Conservation (phyloP, 83 land plant species). For the Isoetes engelmannii region DNA sequence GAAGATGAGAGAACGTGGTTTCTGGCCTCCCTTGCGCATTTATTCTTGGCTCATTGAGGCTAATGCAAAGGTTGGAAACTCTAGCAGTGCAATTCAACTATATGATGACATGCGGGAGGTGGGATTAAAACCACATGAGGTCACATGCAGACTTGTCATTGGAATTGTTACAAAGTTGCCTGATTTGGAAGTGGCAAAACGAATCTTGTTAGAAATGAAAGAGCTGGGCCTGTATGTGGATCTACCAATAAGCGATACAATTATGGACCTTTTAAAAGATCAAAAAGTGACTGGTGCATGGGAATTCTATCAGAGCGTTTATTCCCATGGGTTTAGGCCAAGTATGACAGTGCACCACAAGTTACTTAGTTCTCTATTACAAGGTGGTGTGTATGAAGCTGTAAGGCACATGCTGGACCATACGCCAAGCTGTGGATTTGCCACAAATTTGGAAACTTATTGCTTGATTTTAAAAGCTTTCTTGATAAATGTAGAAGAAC, state of each 20-base stretch:
- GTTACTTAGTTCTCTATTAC: conserved; percentile 66
- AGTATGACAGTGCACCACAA: conserved; percentile 61
- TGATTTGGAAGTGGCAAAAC: conserved; percentile 66
- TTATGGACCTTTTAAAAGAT: conserved; percentile 72
- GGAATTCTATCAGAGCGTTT: conserved; percentile 50
- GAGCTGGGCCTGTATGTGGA: conserved; percentile 52
- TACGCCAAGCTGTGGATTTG: conserved; percentile 44
- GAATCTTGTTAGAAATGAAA: conserved; percentile 73
- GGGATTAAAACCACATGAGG: conserved; percentile 57
- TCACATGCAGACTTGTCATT: conserved; percentile 56
- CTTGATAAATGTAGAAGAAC: conserved; percentile 58
- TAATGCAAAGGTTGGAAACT: conserved; percentile 54
- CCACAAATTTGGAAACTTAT: conserved; percentile 61
- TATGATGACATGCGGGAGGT: conserved; percentile 70
- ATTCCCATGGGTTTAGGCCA: conserved; percentile 58
- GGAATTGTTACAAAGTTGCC: conserved; percentile 54
- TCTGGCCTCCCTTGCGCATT: conserved; percentile 67
- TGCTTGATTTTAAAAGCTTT: conserved; percentile 58
- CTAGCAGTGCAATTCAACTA: conserved; percentile 60
- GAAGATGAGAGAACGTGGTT: conserved; percentile 72
- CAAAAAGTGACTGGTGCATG: conserved; percentile 56
- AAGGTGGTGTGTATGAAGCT: conserved; percentile 49
- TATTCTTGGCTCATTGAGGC: conserved; percentile 58
- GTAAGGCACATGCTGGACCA: conserved; percentile 60
- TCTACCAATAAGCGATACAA: conserved; percentile 63